Conservation (phyloP, 2,329 filamentous ascomycete species). For the Fusarium beomiforme region DNA sequence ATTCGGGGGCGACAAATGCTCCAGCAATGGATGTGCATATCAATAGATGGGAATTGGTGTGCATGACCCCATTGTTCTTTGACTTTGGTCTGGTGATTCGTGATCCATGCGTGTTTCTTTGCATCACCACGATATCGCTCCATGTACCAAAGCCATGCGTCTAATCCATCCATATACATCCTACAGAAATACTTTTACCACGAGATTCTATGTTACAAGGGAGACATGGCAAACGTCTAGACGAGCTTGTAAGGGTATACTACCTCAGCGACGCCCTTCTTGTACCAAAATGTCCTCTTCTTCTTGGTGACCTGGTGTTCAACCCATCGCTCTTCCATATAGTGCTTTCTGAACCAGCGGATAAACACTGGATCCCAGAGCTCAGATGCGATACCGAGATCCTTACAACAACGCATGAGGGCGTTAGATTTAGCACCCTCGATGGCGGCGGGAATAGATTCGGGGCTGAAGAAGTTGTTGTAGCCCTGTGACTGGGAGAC, state of each 20-base stretch:
- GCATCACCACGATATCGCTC: slow-evolving; percentile 8
- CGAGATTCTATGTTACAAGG: slow-evolving; percentile 7
- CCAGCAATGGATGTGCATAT: slow-evolving; percentile 20
- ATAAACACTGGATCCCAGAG: slow-evolving; percentile 97
- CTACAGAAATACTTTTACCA: slow-evolving; percentile 12
- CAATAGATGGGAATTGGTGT: slow-evolving; percentile 20
- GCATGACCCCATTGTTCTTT: slow-evolving; percentile 4
- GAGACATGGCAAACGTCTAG: background rate
- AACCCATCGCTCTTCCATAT: slow-evolving; percentile 85
- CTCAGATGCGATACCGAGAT: slow-evolving; percentile 92
- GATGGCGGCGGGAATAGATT: slow-evolving; percentile 91
- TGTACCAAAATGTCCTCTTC: slow-evolving; percentile 85
- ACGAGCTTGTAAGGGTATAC: slow-evolving; percentile 66
- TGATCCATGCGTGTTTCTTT: slow-evolving; percentile 2
- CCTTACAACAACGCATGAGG: slow-evolving; percentile 98
- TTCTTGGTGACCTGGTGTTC: slow-evolving; percentile 90
- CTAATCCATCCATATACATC: slow-evolving; percentile 29
- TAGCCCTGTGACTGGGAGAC: slow-evolving; percentile 94
- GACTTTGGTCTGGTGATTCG: background rate
- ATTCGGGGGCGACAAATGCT: background rate
- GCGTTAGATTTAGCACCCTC: slow-evolving; percentile 99
- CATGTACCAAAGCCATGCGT: slow-evolving; percentile 16
- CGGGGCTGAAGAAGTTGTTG: slow-evolving; percentile 90
- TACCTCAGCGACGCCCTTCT: slow-evolving; percentile 80
- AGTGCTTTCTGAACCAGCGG: slow-evolving; percentile 78